Conservation (phyloP, 2,329 filamentous ascomycete genomes). For the Penicillium sp. region DNA sequence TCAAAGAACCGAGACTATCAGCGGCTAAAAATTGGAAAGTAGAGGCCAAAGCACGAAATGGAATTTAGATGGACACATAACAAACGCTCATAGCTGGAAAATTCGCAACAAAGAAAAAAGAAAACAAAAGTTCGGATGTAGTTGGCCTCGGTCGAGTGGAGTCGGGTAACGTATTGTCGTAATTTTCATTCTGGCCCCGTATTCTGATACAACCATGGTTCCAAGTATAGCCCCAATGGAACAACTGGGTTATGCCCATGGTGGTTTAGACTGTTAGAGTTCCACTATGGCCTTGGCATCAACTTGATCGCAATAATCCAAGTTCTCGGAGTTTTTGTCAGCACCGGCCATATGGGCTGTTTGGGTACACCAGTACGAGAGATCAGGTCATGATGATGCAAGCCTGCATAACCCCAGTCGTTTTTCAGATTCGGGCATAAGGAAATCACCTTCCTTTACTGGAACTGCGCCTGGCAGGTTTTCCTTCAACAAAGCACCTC, state of each 20-base stretch:
- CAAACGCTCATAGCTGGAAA: neutral
- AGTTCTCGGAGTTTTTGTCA: neutral
- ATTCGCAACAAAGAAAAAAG: neutral
- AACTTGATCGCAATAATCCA: neutral
- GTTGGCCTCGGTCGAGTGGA: slow-evolving; percentile 3
- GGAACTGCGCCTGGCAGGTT: neutral
- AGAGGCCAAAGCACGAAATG: neutral
- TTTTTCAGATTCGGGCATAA: neutral
- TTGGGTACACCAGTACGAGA: neutral
- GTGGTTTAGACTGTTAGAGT: neutral
- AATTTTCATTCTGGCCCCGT: slow-evolving; percentile 18
- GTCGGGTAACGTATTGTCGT: slow-evolving; percentile 4
- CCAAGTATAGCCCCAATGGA: neutral
- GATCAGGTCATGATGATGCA: slow-evolving; percentile 7
- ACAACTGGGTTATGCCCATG: neutral
- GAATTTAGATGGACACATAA: neutral
- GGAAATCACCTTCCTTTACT: slow-evolving; percentile 1
- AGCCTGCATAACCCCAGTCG: neutral
- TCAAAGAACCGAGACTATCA: neutral
- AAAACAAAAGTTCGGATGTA: neutral
- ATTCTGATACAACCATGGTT: slow-evolving; percentile 10
- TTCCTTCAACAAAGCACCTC: neutral
- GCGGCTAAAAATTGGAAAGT: neutral
- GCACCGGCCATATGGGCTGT: neutral
- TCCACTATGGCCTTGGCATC: neutral